phyloP scores from a whole-genome alignment of 257 asterid genomes.

The Euphrasia confusa region DNA sequence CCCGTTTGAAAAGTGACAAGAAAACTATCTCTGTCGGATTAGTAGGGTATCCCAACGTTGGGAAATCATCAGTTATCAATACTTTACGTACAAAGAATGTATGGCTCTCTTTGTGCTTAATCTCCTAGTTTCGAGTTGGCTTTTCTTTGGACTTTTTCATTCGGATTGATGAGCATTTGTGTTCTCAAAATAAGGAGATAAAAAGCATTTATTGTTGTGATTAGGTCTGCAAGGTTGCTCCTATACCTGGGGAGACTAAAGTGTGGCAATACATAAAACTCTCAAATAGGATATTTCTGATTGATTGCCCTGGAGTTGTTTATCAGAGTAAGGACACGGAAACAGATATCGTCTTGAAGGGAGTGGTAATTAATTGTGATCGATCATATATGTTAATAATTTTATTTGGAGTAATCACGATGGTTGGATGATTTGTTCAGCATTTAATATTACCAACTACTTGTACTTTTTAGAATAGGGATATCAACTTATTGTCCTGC shows the following conservation, averaged over 20 bases:
- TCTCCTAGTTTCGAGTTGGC: conserved; percentile 12
- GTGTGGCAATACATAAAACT: conserved; percentile 98
- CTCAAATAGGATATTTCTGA: conserved; percentile 80
- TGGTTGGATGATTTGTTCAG: no score
- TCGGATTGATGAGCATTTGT: neutral
- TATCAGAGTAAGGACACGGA: conserved; percentile 78
- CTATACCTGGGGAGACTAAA: conserved; percentile 97
- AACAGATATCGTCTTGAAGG: conserved; percentile 93
- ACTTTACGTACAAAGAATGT: conserved; percentile 96
- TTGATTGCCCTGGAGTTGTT: conserved; percentile 97
- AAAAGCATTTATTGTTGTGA: neutral
- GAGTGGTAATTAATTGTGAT: conserved; percentile 65
- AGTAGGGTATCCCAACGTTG: conserved; percentile 96
- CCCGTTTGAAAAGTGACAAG: conserved; percentile 87
- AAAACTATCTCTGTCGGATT: conserved; percentile 98
- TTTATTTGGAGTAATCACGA: neutral
- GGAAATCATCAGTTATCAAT: conserved; percentile 94
- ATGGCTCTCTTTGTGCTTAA: conserved; percentile 20
- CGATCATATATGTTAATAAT: conserved; percentile 9
- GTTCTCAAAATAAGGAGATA: conserved; percentile 3
- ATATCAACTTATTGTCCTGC: neutral
- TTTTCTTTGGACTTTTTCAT: conserved; percentile 15
- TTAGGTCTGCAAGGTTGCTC: conserved; percentile 96
- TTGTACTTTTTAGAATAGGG: no score
- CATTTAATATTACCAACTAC: no score